Base-by-base conservation (phyloP, 495 filamentous ascomycete genomes). In the Lophiotrema nucula region DNA sequence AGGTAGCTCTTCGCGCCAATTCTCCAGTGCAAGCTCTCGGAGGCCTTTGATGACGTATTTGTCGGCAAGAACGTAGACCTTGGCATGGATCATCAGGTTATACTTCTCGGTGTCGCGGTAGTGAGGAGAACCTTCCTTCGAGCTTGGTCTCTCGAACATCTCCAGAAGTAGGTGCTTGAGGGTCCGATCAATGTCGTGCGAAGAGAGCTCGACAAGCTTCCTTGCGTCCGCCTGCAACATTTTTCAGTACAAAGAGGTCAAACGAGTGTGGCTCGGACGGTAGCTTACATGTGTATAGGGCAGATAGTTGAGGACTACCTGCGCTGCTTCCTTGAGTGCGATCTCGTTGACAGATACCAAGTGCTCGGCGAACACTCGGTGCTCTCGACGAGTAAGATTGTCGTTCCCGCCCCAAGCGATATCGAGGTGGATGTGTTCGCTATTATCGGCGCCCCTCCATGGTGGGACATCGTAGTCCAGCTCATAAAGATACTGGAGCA, bases 1-100 rank as follows among this genome's bases (percentile, higher is more conserved):
- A 2, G 27, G n/a, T n/a, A n/a, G n/a, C n/a, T n/a, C n/a, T n/a
- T n/a, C 46, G 27, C 67, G 47, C 48, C 77, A 80, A 26, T 71
- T 75, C 22, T 68, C 46, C 19, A 56, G 60, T 0, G 73, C 69
- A 8, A 75, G 60, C 0, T 63, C 25, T 51, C 75, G 74, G 10
- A 80, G 58, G 13, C 44, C 56, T 0, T 51, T 58, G 6, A 80
- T 66, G 23, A 63, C 62, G 52, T 72, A 78, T 46, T 77, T 77
- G 47, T 78, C 72, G 1, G 72, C 74, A 24, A 75, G 67, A 2
- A 70, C 55, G 47, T 77, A 80, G n/a, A 76, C 62, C n/a, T 67
- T 66, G 22, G 70, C 58, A 50, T 76, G 58, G 37, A 52, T 49
- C 27, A 51, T 25, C 38, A 31, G 47, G 26, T 16, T 27, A 4